phyloP scores from a whole-genome alignment of 2,329 filamentous ascomycete genomes.

The Hypoxylon sp. region DNA sequence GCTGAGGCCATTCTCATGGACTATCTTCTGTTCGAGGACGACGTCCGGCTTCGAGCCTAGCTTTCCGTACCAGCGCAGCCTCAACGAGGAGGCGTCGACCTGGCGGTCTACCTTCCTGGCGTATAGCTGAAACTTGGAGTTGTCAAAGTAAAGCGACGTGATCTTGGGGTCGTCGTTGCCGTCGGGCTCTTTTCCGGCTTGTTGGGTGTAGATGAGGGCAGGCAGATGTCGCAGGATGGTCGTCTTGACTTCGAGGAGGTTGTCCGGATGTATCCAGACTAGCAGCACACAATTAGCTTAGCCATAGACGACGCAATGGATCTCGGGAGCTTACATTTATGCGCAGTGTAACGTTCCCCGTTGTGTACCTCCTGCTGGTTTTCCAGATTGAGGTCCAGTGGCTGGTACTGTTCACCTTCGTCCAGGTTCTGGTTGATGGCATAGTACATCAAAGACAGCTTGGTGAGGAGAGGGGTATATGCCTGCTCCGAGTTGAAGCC shows the following conservation, averaged over 20 bases:
- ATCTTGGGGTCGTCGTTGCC: conserved; percentile 85
- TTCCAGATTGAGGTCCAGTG: conserved; percentile 59
- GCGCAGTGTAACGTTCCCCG: conserved; percentile 79
- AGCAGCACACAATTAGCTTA: conserved; percentile 42
- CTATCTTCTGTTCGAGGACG: conserved; percentile 86
- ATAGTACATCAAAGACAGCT: conserved; percentile 94
- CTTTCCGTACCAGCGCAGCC: conserved; percentile 91
- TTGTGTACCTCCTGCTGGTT: conserved; percentile 65
- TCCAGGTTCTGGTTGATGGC: conserved; percentile 88
- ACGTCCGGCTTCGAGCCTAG: conserved; percentile 81
- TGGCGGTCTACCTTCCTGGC: conserved; percentile 81
- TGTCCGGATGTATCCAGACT: conserved; percentile 97
- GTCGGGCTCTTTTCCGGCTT: conserved; percentile 82
- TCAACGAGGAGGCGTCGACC: conserved; percentile 79
- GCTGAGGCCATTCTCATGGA: conserved; percentile 77
- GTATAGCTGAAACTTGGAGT: conserved; percentile 84
- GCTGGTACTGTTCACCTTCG: conserved; percentile 54
- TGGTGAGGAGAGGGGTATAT: conserved; percentile 88
- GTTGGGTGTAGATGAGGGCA: conserved; percentile 90
- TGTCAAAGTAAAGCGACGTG: conserved; percentile 97
- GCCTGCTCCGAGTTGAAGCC: conserved; percentile 93
- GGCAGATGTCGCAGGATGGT: conserved; percentile 90
- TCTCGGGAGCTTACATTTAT: conserved; percentile 74
- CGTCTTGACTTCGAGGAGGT: conserved; percentile 96
- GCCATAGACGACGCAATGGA: conserved; percentile 18